Conservation (phyloP, 2,329 filamentous ascomycete genomes). For the Monilinia polystroma region DNA sequence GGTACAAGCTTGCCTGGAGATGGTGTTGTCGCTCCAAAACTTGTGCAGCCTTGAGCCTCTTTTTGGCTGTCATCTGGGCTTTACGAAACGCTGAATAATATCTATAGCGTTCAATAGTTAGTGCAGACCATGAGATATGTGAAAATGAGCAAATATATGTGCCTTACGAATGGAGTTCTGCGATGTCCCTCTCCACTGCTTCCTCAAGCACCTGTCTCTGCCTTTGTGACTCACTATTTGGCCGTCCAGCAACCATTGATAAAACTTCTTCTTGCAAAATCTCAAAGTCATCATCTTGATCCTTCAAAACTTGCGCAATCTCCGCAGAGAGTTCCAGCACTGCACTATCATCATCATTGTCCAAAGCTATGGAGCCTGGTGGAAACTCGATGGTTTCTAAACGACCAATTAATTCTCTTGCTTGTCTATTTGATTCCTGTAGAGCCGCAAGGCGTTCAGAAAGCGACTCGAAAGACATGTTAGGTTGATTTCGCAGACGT, state of each 20-base stretch:
- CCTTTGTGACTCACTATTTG: conserved; percentile 55
- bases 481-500: conserved; percentile 6
- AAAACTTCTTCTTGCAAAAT: conserved; percentile 74
- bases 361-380: conserved; percentile 56
- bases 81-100: conserved; percentile 65
- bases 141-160: neutral
- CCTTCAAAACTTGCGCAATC: conserved; percentile 74
- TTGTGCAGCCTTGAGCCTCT: conserved; percentile 70
- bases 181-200: conserved; percentile 62
- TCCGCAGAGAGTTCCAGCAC: conserved; percentile 75
- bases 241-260: conserved; percentile 50
- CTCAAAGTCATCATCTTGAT: conserved; percentile 81
- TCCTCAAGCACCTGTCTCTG: conserved; percentile 66
- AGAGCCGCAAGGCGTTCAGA: conserved; percentile 58
- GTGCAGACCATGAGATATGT: neutral
- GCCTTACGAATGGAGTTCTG: conserved; percentile 69
- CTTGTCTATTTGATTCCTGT: conserved; percentile 61
- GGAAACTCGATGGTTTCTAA: conserved; percentile 58
- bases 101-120: conserved; percentile 22
- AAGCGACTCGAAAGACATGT: conserved; percentile 61
- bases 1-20: conserved; percentile 52
- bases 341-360: conserved; percentile 47
- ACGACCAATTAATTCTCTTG: conserved; percentile 58
- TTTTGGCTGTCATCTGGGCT: conserved; percentile 77
- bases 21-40: conserved; percentile 74